These are phyloP conservation scores for Xylariaceae sp. DNA, from an alignment of 2,329 filamentous ascomycete species.

Conservation along the genomic window DNA sequence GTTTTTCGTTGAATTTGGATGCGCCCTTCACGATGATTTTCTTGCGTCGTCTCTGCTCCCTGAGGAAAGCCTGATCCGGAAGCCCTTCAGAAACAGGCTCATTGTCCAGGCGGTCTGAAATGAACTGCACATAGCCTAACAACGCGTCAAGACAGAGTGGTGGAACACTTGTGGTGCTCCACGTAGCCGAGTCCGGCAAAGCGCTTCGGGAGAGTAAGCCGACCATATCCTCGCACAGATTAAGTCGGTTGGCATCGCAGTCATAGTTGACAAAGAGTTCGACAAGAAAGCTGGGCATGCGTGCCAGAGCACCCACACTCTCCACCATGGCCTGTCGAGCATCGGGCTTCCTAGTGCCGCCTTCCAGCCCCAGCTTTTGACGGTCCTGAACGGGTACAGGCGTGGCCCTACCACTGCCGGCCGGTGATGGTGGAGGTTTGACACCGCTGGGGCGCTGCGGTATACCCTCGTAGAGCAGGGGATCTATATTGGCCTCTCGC, in stretches of 20 bases:
- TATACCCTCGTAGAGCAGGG: constrained; percentile 86
- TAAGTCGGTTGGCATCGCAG: constrained; percentile 84
- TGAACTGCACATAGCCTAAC: constrained; percentile 84
- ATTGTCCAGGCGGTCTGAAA: constrained; percentile 80
- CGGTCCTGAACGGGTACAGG: constrained; percentile 90
- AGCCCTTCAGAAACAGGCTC: constrained; percentile 60
- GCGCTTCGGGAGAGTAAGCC: constrained; percentile 90
- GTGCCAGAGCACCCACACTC: constrained; percentile 82
- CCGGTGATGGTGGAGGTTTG: constrained; percentile 70
- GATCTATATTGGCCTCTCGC: constrained; percentile 82
- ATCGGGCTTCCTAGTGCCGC: constrained; percentile 86
- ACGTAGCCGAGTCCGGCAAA: constrained; percentile 93
- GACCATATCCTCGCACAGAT: constrained; percentile 93
- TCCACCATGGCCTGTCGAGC: constrained; percentile 98
- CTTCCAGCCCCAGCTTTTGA: constrained; percentile 87
- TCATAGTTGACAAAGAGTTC: constrained; percentile 98
- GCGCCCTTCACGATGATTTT: constrained; percentile 84
- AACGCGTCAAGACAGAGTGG: constrained; percentile 91
- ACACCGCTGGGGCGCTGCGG: constrained; percentile 85
- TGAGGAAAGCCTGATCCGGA: constrained; percentile 61
- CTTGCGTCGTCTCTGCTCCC: constrained; percentile 73
- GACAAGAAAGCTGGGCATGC: constrained; percentile 91
- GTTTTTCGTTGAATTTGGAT: constrained; percentile 90
- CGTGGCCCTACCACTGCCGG: constrained; percentile 76
- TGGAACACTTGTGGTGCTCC: constrained; percentile 98